Evolutionary conservation across 2,329 filamentous ascomycete genomes (phyloP).

Genomic region (Aquanectria penicillioides): DNA sequence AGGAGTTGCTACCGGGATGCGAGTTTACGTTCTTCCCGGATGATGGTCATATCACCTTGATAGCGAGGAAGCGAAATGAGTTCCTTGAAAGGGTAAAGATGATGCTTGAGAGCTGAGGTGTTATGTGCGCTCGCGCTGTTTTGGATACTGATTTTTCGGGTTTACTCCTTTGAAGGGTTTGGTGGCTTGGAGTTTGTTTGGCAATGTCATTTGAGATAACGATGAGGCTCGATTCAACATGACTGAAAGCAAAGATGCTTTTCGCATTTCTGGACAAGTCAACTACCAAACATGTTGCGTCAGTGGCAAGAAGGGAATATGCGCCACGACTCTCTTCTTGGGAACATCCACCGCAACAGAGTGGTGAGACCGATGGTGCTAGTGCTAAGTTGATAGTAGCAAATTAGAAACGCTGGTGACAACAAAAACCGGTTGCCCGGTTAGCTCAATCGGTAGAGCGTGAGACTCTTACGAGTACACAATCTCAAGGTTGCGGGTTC

Average conservation of each 20-base stretch:
- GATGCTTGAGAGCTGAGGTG: neutral
- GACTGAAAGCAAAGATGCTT: too few species aligned
- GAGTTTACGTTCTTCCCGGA: conserved; percentile 8
- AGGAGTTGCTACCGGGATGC: conserved; percentile 1
- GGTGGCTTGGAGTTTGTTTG: too few species aligned
- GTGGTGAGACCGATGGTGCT: too few species aligned
- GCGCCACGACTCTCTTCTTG: too few species aligned
- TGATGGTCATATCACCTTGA: conserved; percentile 18
- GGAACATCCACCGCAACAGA: too few species aligned
- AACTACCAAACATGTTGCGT: too few species aligned
- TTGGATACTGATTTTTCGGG: neutral
- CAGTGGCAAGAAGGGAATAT: too few species aligned
- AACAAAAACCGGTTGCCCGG: conserved; percentile 40
- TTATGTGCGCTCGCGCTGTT: neutral
- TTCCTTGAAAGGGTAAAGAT: neutral
- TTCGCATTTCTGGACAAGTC: too few species aligned
- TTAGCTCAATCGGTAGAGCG: conserved; percentile 68
- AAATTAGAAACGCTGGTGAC: neutral
- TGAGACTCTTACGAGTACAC: conserved; percentile 69
- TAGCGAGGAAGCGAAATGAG: neutral
- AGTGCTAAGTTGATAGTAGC: neutral
- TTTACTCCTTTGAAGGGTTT: too few species aligned
- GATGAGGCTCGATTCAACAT: too few species aligned
- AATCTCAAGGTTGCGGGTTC: conserved; percentile 66
- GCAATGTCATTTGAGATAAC: too few species aligned